Base-by-base conservation (phyloP, 75 land plant genomes). In the Cryptomeria japonica region DNA sequence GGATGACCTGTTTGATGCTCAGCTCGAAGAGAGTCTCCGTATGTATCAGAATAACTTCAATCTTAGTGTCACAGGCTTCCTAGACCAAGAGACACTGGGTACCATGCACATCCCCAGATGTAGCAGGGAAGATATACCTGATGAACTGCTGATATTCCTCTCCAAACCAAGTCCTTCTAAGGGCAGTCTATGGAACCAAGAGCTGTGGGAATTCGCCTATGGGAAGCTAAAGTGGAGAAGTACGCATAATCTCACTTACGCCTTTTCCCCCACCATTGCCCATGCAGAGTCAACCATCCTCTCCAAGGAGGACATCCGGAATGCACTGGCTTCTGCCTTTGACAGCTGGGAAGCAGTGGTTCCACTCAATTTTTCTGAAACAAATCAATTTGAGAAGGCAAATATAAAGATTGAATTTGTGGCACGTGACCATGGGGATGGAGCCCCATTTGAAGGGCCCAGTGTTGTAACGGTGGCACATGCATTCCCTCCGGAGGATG, bases 401-500 rank as follows among this genome's bases (percentile, higher is more conserved):
- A 89, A 92, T 84, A 80, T 92, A n/a, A 84, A 31, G 51, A 88
- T 92, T 25, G 87, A 70, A 34, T 92, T 91, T 75, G 84, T 38
- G n/a, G 39, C 42, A 19, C 76, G 85, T 31, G 87, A 88, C 4
- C 92, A 91, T 80, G 92, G 89, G 1, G 92, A 91, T 72, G 89
- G 89, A 41, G 11, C 73, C 5, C 91, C 92, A 15, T 91, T 91
- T 77, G 91, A 90, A 84, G 91, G 91, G 46, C 15, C 7, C n/a
- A n/a, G n/a, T 14, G 14, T 86, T 73, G 89, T 89, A 10, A 75
- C 86, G 6, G 84, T 91, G 87, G 89, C 91, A 5, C 92, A 91
- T 76, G 91, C 92, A 5, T 90, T 87, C 87, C 15, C 91, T 31
- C 92, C 92, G 73, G 86, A 80, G 73, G 89, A 88, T 80, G 94